A percentile compares a stretch with the other conserved stretches of the same genome.
These are phyloP conservation scores for Orbilia quercus DNA, from an alignment of 2,329 filamentous ascomycete genomes.

Conservation along the genomic window DNA sequence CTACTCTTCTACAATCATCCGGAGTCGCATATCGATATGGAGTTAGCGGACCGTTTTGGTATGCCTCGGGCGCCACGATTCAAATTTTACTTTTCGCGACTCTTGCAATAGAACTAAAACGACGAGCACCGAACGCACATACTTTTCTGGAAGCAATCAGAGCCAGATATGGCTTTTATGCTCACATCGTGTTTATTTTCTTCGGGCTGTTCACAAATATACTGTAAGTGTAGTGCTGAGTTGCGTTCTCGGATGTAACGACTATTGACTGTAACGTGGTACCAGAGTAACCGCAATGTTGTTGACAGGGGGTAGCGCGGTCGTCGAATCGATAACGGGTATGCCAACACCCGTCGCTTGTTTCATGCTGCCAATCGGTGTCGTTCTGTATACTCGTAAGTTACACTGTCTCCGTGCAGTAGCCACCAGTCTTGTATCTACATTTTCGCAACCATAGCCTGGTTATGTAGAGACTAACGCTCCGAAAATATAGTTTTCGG, in stretches of 20 bases:
- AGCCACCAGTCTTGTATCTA: too few relatives aligned
- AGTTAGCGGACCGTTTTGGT: constrained; percentile 74
- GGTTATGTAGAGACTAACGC: not conserved
- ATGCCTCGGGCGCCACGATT: constrained; percentile 78
- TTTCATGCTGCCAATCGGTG: constrained; percentile 82
- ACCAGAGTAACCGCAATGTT: constrained; percentile 81
- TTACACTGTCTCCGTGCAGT: not conserved
- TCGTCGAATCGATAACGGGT: constrained; percentile 76
- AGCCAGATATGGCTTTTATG: constrained; percentile 79
- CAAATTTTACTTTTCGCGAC: constrained; percentile 91
- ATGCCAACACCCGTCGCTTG: constrained; percentile 83
- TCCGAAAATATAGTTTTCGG: constrained; percentile 49
- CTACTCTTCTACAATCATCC: constrained; percentile 80
- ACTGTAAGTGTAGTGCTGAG: constrained; percentile 63
- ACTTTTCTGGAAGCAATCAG: constrained; percentile 76
- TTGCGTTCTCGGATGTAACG: not conserved
- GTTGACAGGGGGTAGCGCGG: constrained; percentile 84
- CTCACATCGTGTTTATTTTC: constrained; percentile 81
- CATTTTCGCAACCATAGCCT: too few relatives aligned
- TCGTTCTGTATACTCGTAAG: constrained; percentile 77
- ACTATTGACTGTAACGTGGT: not conserved
- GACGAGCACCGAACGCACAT: constrained; percentile 86
- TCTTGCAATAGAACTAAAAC: constrained; percentile 87
- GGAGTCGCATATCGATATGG: constrained; percentile 83
- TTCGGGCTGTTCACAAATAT: constrained; percentile 88